Evolutionary conservation across 805 yeast species (phyloP).

Genomic region (Lipomyces starkeyi): DNA sequence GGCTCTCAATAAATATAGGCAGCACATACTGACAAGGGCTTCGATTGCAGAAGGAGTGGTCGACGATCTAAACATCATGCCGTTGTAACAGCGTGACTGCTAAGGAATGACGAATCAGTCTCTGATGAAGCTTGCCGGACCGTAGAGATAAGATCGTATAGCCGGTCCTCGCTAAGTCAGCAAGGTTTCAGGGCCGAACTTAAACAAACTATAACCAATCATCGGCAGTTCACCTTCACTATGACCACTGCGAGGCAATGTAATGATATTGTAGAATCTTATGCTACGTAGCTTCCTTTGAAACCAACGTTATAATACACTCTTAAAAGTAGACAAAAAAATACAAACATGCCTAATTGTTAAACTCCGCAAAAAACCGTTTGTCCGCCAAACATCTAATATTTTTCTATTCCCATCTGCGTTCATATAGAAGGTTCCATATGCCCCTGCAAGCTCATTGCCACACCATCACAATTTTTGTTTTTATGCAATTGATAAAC

Average conservation of each 20-base stretch:
- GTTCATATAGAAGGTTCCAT: background rate
- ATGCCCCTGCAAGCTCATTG: background rate
- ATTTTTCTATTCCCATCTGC: background rate
- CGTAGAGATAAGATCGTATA: too few relatives aligned
- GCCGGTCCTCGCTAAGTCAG: too few relatives aligned
- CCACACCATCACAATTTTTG: background rate
- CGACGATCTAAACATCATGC: conserved; percentile 23
- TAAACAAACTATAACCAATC: too few relatives aligned
- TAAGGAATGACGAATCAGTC: too few relatives aligned
- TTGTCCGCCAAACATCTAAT: background rate
- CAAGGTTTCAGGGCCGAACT: too few relatives aligned
- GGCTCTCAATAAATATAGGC: background rate
- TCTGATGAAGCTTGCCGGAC: too few relatives aligned
- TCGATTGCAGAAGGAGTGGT: conserved; percentile 12
- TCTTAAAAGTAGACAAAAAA: background rate
- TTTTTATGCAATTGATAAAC: background rate
- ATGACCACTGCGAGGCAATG: too few relatives aligned
- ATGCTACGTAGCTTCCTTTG: too few relatives aligned
- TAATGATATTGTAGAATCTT: too few relatives aligned
- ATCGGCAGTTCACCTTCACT: too few relatives aligned
- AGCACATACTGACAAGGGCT: background rate
- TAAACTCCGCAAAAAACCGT: background rate
- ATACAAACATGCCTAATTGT: background rate
- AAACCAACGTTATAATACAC: background rate
- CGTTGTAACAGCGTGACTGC: background rate